These are phyloP conservation scores for Helianthus annuus DNA, from an alignment of 129 eudicot species.

Conservation along the genomic window DNA sequence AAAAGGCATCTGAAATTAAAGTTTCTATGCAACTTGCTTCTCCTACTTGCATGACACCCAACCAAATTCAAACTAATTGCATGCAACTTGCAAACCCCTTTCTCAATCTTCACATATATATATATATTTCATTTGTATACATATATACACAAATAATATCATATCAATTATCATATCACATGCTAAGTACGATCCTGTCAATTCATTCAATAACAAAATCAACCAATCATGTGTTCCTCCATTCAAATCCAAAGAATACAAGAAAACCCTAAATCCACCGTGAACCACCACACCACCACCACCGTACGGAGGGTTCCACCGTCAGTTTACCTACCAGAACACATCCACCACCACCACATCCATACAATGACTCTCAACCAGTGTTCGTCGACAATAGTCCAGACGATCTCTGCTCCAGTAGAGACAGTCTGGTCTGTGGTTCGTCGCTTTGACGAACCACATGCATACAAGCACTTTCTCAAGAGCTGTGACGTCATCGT, in stretches of 20 bases:
- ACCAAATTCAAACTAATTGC: slow-evolving; percentile 5
- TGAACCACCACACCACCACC: slow-evolving; percentile 5
- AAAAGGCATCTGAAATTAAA: slow-evolving; percentile 14
- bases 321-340: background rate
- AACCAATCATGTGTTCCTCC: slow-evolving; percentile 12
- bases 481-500: slow-evolving; percentile 14
- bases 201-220: background rate
- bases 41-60: slow-evolving; percentile 20
- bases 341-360: slow-evolving; percentile 7
- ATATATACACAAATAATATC: background rate
- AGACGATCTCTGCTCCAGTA: background rate
- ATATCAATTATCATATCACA: slow-evolving; percentile 5
- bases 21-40: slow-evolving; percentile 12
- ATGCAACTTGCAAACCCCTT: slow-evolving; percentile 18
- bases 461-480: slow-evolving; percentile 17
- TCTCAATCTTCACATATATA: slow-evolving; percentile 6
- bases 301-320: background rate
- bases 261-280: slow-evolving; percentile 13
- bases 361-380: background rate
- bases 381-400: background rate
- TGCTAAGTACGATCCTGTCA: background rate
- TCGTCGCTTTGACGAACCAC: slow-evolving; percentile 2
- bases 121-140: background rate
- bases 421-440: slow-evolving; percentile 9
- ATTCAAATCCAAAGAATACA: slow-evolving; percentile 5